These are phyloP conservation scores for Salvia miltiorrhiza DNA, from an alignment of 257 asterid species.

Conservation along the genomic window DNA sequence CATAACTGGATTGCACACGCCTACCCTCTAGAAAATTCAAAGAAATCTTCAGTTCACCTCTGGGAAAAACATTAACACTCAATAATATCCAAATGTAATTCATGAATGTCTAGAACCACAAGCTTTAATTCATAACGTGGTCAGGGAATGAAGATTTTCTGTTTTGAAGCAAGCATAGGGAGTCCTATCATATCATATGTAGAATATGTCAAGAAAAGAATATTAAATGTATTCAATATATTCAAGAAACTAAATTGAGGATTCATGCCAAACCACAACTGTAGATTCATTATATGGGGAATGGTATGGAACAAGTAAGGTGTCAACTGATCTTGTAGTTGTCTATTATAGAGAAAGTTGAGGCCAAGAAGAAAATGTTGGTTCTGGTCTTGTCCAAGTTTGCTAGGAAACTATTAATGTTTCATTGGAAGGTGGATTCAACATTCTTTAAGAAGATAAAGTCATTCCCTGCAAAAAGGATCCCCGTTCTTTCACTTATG, in stretches of 20 bases:
- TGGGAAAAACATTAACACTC: neutral
- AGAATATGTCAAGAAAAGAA: neutral
- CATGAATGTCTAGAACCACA: neutral
- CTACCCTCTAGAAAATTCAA: conserved; percentile 68
- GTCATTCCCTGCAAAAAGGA: neutral
- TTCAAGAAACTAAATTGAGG: neutral
- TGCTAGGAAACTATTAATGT: neutral
- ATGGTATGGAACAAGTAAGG: neutral
- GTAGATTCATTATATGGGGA: neutral
- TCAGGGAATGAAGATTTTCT: neutral
- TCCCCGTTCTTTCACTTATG: neutral
- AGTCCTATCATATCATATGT: neutral
- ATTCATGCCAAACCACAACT: neutral
- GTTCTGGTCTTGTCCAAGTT: neutral
- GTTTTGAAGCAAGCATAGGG: neutral
- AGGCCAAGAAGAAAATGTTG: neutral
- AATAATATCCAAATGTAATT: conserved; percentile 11
- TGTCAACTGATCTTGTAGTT: neutral
- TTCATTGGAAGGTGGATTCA: neutral
- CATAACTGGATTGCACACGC: conserved; percentile 96
- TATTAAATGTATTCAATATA: neutral
- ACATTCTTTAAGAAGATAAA: neutral
- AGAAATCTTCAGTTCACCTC: conserved; percentile 17
- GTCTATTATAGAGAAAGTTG: neutral
- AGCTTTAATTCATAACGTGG: neutral